phyloP scores from a whole-genome alignment of 192 early-diverging fungal genomes.

The Glomus cerebriforme region DNA sequence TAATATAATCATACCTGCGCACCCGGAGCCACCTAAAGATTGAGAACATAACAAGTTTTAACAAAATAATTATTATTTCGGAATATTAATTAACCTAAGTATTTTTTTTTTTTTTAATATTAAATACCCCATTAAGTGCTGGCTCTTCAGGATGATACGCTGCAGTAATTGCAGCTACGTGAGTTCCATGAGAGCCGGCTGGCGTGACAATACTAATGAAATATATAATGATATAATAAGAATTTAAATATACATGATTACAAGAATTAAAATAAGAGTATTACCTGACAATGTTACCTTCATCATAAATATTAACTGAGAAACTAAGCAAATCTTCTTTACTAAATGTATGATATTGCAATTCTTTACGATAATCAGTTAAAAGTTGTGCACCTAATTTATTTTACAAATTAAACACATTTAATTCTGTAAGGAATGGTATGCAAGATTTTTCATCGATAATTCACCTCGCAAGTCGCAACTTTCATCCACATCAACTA shows the following conservation, averaged over 20 bases:
- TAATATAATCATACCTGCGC: slow-evolving; percentile 55
- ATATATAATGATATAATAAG: not conserved
- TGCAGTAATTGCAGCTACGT: slow-evolving; percentile 93
- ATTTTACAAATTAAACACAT: not conserved
- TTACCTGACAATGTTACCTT: slow-evolving; percentile 67
- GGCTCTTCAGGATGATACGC: slow-evolving; percentile 87
- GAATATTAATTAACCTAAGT: not conserved
- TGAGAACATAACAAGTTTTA: slow-evolving; percentile 14
- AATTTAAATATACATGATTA: slow-evolving; percentile 8
- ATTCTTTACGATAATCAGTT: slow-evolving; percentile 74
- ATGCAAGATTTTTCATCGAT: not conserved
- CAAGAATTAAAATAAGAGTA: not conserved
- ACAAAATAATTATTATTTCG: not conserved
- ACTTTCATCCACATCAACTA: slow-evolving; percentile 71
- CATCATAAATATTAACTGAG: slow-evolving; percentile 93
- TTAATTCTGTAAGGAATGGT: not conserved
- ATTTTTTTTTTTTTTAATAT: slow-evolving; percentile 5
- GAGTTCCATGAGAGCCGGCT: slow-evolving; percentile 87
- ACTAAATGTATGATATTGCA: slow-evolving; percentile 72
- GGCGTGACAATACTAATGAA: slow-evolving; percentile 72
- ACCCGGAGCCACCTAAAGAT: slow-evolving; percentile 78
- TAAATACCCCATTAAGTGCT: slow-evolving; percentile 74
- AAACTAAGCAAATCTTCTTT: slow-evolving; percentile 82
- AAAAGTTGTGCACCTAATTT: slow-evolving; percentile 53
- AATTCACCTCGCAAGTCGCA: slow-evolving; percentile 70